Percentiles rank a stretch among this genome's conserved stretches.
Evolutionary conservation across 805 yeast genomes (phyloP).

Genomic region (Torulaspora franciscae): DNA sequence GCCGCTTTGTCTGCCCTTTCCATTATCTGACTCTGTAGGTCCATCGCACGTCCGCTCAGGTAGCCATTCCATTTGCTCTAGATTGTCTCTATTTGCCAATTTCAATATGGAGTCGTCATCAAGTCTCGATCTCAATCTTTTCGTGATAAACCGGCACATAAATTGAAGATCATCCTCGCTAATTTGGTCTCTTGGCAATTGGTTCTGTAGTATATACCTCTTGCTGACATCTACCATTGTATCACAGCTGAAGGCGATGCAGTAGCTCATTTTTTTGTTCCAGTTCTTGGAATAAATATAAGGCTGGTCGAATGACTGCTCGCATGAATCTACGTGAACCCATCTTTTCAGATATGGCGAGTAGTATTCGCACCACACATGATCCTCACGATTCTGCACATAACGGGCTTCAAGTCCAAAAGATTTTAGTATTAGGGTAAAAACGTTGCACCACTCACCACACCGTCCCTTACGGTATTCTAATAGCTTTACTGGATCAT

Average conservation of each 20-base stretch:
- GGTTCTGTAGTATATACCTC: constrained; percentile 52
- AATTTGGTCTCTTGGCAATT: constrained; percentile 45
- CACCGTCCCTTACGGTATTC: constrained; percentile 72
- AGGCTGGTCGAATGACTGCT: constrained; percentile 79
- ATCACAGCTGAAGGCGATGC: constrained; percentile 58
- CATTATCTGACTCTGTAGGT: constrained; percentile 4
- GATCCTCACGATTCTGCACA: constrained; percentile 88
- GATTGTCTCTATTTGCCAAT: constrained; percentile 30
- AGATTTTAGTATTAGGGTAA: constrained; percentile 63
- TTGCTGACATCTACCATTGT: constrained; percentile 66
- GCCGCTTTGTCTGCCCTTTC: constrained; percentile 63
- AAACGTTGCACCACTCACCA: constrained; percentile 93
- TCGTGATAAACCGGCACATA: constrained; percentile 39
- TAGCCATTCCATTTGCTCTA: constrained; percentile 35
- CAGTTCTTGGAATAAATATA: constrained; percentile 72
- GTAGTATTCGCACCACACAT: constrained; percentile 92
- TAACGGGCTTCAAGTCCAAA: constrained; percentile 63
- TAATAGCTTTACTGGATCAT: constrained; percentile 58
- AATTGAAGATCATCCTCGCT: constrained; percentile 38
- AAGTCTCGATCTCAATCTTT: constrained; percentile 30
- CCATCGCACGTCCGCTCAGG: not conserved
- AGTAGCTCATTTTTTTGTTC: constrained; percentile 92
- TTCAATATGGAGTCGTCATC: constrained; percentile 38
- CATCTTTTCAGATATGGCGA: constrained; percentile 58
- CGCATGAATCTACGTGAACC: constrained; percentile 90